These are phyloP conservation scores for Boletellus emodensis DNA, from an alignment of 768 basidiomycete genomes.

Conservation along the genomic window DNA sequence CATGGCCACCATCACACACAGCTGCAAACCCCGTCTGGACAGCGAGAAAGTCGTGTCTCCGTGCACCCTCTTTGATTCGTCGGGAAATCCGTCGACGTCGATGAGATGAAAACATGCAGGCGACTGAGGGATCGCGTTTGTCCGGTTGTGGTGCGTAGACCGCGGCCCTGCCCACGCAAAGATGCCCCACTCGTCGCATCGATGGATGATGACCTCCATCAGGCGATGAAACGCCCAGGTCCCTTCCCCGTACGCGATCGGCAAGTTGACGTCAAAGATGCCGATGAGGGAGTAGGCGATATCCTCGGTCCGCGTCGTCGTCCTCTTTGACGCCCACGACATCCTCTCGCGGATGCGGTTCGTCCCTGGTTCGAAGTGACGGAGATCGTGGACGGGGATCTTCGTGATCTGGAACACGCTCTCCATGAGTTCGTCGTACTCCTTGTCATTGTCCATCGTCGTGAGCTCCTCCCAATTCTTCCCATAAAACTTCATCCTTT, in stretches of 20 bases:
- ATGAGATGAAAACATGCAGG: conserved; percentile 17
- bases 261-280: conserved; percentile 21
- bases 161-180: conserved; percentile 21
- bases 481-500: conserved; percentile 10
- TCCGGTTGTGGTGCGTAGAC: conserved; percentile 12
- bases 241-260: conserved; percentile 15
- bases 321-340: conserved; percentile 24
- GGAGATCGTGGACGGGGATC: conserved; percentile 8
- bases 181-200: conserved; percentile 23
- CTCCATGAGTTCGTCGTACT: not conserved
- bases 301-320: conserved; percentile 24
- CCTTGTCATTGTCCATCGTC: conserved; percentile 5
- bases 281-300: conserved; percentile 24
- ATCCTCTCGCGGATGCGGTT: conserved; percentile 13
- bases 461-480: conserved; percentile 8
- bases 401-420: conserved; percentile 5
- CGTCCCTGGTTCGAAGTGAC: conserved; percentile 9
- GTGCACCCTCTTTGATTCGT: too few relatives aligned
- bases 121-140: conserved; percentile 10
- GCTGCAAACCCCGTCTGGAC: conserved; percentile 12
- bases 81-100: not conserved
- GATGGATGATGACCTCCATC: conserved; percentile 21
- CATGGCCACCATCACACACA: conserved; percentile 11
- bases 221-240: conserved; percentile 25
- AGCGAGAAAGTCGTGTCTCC: not conserved